These are phyloP conservation scores for Tephrocybe sp. DNA, from an alignment of 768 basidiomycete genomes.

Conservation along the genomic window DNA sequence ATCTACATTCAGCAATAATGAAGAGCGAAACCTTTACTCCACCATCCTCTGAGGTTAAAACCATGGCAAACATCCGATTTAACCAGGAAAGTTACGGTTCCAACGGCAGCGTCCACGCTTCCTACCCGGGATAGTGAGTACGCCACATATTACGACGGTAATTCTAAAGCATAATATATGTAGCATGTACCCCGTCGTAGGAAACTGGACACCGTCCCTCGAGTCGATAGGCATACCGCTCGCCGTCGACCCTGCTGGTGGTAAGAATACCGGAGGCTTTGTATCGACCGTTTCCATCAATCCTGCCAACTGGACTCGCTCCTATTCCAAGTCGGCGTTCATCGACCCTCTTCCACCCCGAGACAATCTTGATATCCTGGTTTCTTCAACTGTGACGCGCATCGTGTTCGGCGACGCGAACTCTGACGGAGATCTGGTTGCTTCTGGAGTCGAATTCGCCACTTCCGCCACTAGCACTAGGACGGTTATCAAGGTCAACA, in stretches of 20 bases:
- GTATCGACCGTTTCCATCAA: conserved; percentile 63
- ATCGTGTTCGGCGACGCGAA: conserved; percentile 36
- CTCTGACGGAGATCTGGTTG: conserved; percentile 40
- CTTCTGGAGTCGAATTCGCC: conserved; percentile 52
- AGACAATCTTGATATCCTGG: conserved; percentile 61
- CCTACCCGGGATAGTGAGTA: conserved; percentile 23
- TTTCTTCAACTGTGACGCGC: conserved; percentile 59
- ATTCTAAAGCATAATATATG: conserved; percentile 3
- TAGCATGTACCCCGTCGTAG: conserved; percentile 47
- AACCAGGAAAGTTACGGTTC: conserved; percentile 44
- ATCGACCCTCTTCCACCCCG: conserved; percentile 63
- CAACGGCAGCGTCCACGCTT: conserved; percentile 37
- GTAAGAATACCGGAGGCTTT: conserved; percentile 48
- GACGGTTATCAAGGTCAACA: conserved; percentile 21
- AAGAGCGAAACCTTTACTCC: conserved; percentile 54
- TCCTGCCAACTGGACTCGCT: conserved; percentile 59
- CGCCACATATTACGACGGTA: not conserved
- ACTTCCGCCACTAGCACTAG: conserved; percentile 14
- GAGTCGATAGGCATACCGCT: conserved; percentile 42
- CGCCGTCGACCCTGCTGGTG: conserved; percentile 43
- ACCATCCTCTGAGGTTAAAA: conserved; percentile 36
- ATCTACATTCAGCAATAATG: conserved; percentile 39
- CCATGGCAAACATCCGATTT: conserved; percentile 39
- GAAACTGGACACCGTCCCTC: conserved; percentile 56
- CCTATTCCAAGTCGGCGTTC: conserved; percentile 58